Evolutionary conservation across 352 stramenopile genomes (phyloP).

Genomic region (Globisporangium solare): DNA sequence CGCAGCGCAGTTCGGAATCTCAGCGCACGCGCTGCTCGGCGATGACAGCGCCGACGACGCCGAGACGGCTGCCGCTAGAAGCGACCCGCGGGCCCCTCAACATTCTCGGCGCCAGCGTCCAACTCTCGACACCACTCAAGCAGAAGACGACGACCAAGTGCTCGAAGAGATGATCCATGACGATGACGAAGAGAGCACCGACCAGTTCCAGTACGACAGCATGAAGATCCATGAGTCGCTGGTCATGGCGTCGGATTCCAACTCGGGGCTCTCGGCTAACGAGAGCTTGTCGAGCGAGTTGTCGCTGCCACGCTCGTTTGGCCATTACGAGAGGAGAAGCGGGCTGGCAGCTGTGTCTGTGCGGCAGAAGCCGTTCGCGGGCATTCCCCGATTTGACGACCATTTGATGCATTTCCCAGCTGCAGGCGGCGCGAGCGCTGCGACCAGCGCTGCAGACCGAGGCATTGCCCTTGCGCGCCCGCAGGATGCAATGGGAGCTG

Average conservation of each 20-base stretch:
- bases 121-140: neutral
- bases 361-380: slow-evolving; percentile 9
- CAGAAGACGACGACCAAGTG: slow-evolving; percentile 21
- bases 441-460: neutral
- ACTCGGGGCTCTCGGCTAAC: slow-evolving; percentile 33
- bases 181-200: slow-evolving; percentile 3
- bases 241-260: slow-evolving; percentile 36
- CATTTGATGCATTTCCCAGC: slow-evolving; percentile 30
- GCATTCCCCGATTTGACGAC: slow-evolving; percentile 57
- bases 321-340: slow-evolving; percentile 36
- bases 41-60: slow-evolving; percentile 19
- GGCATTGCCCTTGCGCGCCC: neutral
- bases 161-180: slow-evolving; percentile 5
- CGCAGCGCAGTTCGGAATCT: slow-evolving; percentile 53
- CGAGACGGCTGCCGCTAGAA: slow-evolving; percentile 8
- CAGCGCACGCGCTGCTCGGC: slow-evolving; percentile 25
- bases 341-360: neutral
- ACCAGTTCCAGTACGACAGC: slow-evolving; percentile 12
- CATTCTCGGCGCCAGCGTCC: too few species aligned
- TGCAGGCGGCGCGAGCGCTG: neutral
- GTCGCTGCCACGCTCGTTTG: slow-evolving; percentile 65
- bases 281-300: slow-evolving; percentile 71
- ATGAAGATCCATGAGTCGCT: slow-evolving; percentile 19
- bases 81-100: too few species aligned
- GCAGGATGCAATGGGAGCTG: slow-evolving; percentile 3